phyloP scores from a whole-genome alignment of 2,329 filamentous ascomycete species.

The Penicillium sp. region DNA sequence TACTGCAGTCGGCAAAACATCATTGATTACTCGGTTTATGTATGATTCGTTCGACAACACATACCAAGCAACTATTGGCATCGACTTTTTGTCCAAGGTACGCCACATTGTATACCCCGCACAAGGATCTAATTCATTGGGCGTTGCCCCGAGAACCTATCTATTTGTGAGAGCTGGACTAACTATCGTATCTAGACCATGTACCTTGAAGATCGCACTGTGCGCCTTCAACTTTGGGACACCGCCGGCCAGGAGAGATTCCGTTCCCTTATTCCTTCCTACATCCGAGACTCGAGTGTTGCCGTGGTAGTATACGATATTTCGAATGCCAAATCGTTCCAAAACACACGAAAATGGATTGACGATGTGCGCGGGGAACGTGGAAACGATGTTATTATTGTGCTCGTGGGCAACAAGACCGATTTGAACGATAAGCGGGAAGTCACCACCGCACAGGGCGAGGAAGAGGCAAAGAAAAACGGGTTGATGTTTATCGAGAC shows the following conservation, averaged over 20 bases:
- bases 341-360: slow-evolving; percentile 99
- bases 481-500: slow-evolving; percentile 99
- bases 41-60: slow-evolving; percentile 99
- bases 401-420: slow-evolving; percentile 98
- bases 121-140: not conserved
- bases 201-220: slow-evolving; percentile 98
- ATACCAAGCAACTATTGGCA: slow-evolving; percentile 98
- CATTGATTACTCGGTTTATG: slow-evolving; percentile 98
- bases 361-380: slow-evolving; percentile 95
- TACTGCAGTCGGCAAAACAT: slow-evolving; percentile 87
- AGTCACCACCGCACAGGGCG: slow-evolving; percentile 91
- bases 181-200: slow-evolving; percentile 65
- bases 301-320: slow-evolving; percentile 99
- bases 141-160: not conserved
- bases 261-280: slow-evolving; percentile 93
- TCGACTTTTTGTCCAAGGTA: slow-evolving; percentile 98
- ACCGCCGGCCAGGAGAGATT: slow-evolving; percentile 97
- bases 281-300: slow-evolving; percentile 96
- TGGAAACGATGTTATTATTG: slow-evolving; percentile 98
- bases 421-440: slow-evolving; percentile 98
- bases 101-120: slow-evolving; percentile 19
- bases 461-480: slow-evolving; percentile 97
- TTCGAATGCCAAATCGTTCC: slow-evolving; percentile 93
- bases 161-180: not conserved
- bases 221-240: slow-evolving; percentile 96